Base-by-base conservation (phyloP, 208 protist species). In the Crithidia fasciculata region DNA sequence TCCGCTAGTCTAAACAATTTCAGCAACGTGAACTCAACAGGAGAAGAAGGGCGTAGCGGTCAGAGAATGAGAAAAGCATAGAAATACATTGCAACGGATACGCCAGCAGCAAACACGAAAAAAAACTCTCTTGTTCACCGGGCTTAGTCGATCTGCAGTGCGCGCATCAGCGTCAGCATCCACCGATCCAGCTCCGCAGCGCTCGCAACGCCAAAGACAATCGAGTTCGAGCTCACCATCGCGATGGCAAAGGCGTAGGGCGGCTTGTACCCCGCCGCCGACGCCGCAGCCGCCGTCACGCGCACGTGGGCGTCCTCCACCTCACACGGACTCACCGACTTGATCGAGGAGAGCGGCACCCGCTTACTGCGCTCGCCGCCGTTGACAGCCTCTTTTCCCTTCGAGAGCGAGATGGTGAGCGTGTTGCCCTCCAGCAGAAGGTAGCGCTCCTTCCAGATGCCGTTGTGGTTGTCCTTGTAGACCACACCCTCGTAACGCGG, bases 391-490 rank as follows among this genome's bases (percentile, higher is more conserved):
- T 78, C 74, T 69, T 91, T 94, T 3, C 82, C 89, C 12, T 82
- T 83, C 4, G 80, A 74, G 16, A 96, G 76, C 0, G 87, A 91
- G 50, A 96, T 91, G 36, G 92, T 88, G 2, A 98, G 85, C n/a
- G 84, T 81, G 37, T 78, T 78, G 47, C 87, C 79, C 5, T 74
- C 78, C 3, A 95, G 66, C 40, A 81, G 64, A 5, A 93, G 74
- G 66, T 94, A 88, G 12, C 90, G 88, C 62, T 96, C 89, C 78
- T 96, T 96, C 91, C 91, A 96, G 2, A 83, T 69, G n/a, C 86
- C 84, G 47, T 84, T 88, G n/a, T 54, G 73, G 52, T 70, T 85
- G 63, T 87, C 84, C 77, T 96, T 96, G 76, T 90, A 94, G n/a
- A 96, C 84, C 4, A 86, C 78, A 8, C 92, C 86, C 65, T 96